Conservation (phyloP, 352 stramenopile species). For the Pseudoperonospora humuli region DNA sequence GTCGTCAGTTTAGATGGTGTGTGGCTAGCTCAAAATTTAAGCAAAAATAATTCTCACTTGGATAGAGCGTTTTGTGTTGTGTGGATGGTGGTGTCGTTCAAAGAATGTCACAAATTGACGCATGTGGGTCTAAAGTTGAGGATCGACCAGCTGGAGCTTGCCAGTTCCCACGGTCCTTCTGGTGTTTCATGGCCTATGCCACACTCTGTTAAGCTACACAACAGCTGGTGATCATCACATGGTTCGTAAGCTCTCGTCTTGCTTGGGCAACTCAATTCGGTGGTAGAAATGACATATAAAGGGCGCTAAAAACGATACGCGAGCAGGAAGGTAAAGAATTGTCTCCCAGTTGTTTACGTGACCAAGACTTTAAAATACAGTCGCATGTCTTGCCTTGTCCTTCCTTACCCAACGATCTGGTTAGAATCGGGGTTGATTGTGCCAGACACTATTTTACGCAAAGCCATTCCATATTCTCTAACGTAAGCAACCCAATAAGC, state of each 20-base stretch:
- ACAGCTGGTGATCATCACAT: constrained; percentile 3
- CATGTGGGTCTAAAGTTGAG: constrained; percentile 10
- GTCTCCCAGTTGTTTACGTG: too few species aligned
- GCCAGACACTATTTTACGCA: constrained; percentile 1
- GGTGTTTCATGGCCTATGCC: constrained; percentile 1
- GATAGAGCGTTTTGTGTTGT: constrained; percentile 8
- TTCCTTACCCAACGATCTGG: too few species aligned
- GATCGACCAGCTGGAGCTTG: constrained; percentile 9
- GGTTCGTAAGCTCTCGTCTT: neutral
- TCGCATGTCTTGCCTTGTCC: too few species aligned
- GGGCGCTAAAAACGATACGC: too few species aligned
- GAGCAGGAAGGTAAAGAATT: too few species aligned
- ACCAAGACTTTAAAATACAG: too few species aligned
- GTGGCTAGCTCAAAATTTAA: constrained; percentile 13
- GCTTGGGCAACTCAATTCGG: neutral
- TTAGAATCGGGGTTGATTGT: constrained; percentile 12
- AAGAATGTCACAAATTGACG: neutral
- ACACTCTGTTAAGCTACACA: neutral
- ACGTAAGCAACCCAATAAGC: too few species aligned
- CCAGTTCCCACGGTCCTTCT: constrained; percentile 13
- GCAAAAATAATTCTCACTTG: neutral
- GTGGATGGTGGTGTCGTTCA: constrained; percentile 6
- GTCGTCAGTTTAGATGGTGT: neutral
- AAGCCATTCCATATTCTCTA: constrained; percentile 11
- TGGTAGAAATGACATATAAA: too few species aligned